phyloP scores from a whole-genome alignment of 1,284 basidiomycete species.

The Ganoderma leucocontextum region DNA sequence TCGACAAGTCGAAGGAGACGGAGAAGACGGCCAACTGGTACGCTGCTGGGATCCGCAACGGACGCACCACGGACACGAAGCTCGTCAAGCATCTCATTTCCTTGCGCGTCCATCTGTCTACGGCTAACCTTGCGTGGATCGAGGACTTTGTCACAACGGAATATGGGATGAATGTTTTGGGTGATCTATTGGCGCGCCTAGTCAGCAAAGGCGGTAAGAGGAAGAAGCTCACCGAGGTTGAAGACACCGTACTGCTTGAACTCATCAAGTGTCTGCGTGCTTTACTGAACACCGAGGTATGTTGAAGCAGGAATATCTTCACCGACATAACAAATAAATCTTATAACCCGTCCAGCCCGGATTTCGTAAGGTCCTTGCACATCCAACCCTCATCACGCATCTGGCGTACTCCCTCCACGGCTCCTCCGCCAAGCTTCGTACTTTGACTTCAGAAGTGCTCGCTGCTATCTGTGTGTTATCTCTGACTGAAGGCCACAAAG shows the following conservation, averaged over 20 bases:
- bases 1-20: conserved; percentile 51
- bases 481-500: conserved; percentile 72
- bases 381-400: conserved; percentile 74
- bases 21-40: conserved; percentile 65
- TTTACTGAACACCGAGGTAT: conserved; percentile 85
- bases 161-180: conserved; percentile 74
- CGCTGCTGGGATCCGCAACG: conserved; percentile 62
- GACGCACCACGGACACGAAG: conserved; percentile 62
- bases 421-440: conserved; percentile 75
- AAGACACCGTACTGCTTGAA: conserved; percentile 76
- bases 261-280: conserved; percentile 84
- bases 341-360: conserved; percentile 53
- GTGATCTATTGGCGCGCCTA: conserved; percentile 62
- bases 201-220: conserved; percentile 70
- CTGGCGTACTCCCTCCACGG: conserved; percentile 78
- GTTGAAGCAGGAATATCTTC: conserved; percentile 33
- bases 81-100: conserved; percentile 84
- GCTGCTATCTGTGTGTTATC: conserved; percentile 86
- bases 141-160: conserved; percentile 74
- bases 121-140: conserved; percentile 83
- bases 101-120: conserved; percentile 87
- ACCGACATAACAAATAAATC: conserved; percentile 18
- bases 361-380: conserved; percentile 74
- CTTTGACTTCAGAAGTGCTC: conserved; percentile 80
- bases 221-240: conserved; percentile 65